A percentile compares a stretch with the other conserved stretches of the same genome.
Evolutionary conservation across 1,139 yeast species (phyloP).

Genomic region (Yarrowia galli): DNA sequence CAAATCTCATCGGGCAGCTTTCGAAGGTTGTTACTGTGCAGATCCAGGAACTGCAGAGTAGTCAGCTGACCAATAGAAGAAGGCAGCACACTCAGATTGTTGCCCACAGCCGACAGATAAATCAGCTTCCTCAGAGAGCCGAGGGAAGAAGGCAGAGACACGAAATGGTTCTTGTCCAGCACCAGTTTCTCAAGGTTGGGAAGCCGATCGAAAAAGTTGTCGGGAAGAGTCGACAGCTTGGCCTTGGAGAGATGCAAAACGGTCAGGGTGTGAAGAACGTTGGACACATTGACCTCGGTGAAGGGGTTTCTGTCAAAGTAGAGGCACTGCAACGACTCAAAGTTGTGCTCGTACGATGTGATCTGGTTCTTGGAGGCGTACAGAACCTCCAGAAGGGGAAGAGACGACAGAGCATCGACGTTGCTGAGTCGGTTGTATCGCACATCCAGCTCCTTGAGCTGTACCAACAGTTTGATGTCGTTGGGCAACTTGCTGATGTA

Average conservation of each 20-base stretch:
- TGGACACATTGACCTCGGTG: constrained; percentile 72
- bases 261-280: constrained; percentile 66
- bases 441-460: constrained; percentile 77
- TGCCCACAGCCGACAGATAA: constrained; percentile 73
- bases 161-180: constrained; percentile 83
- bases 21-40: constrained; percentile 86
- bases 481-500: constrained; percentile 66
- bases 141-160: constrained; percentile 74
- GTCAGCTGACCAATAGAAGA: constrained; percentile 65
- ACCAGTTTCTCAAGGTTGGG: constrained; percentile 76
- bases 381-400: constrained; percentile 73
- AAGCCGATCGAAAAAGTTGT: constrained; percentile 66
- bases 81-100: constrained; percentile 80
- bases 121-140: constrained; percentile 65
- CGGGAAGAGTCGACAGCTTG: constrained; percentile 75
- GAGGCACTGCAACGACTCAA: constrained; percentile 49
- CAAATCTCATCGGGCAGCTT: constrained; percentile 72
- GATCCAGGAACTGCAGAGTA: constrained; percentile 72
- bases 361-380: constrained; percentile 81
- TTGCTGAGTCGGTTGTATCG: constrained; percentile 74
- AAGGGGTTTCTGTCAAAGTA: constrained; percentile 79
- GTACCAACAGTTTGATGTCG: constrained; percentile 59
- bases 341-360: constrained; percentile 67
- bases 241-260: constrained; percentile 82
- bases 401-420: constrained; percentile 66